Percentiles rank a stretch among this genome's conserved stretches.
Evolutionary conservation across 805 yeast species (phyloP).

Genomic region (Hanseniaspora meyeri): DNA sequence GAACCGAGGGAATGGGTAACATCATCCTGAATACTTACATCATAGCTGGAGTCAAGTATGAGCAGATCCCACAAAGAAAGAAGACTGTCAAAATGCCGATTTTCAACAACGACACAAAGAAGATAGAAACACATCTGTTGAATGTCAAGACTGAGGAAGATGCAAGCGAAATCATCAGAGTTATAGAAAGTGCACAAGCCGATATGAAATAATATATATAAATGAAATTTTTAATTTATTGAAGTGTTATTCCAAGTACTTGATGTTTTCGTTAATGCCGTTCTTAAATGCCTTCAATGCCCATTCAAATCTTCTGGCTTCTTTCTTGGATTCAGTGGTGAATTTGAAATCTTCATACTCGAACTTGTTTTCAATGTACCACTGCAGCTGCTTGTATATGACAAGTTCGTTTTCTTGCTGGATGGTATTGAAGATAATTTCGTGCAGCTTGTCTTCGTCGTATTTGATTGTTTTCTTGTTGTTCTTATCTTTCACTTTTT

Average conservation of each 20-base stretch:
- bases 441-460: conserved; percentile 24
- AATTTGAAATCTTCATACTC: conserved; percentile 18
- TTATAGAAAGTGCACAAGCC: conserved; percentile 19
- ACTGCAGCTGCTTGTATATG: conserved; percentile 26
- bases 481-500: conserved; percentile 24
- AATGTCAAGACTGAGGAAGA: conserved; percentile 48
- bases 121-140: conserved; percentile 54
- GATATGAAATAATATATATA: conserved; percentile 20
- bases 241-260: neutral
- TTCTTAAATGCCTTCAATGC: conserved; percentile 16
- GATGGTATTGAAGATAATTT: conserved; percentile 18
- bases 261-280: conserved; percentile 15
- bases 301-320: conserved; percentile 26
- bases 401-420: conserved; percentile 22
- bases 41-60: conserved; percentile 46
- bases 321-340: conserved; percentile 17
- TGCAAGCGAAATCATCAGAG: conserved; percentile 25
- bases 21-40: conserved; percentile 60
- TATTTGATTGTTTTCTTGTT: conserved; percentile 17
- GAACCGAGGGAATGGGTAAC: conserved; percentile 83
- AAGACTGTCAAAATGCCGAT: conserved; percentile 56
- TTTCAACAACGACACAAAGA: conserved; percentile 38
- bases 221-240: neutral
- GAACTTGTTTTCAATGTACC: conserved; percentile 24
- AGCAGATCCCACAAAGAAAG: conserved; percentile 40